Conservation (phyloP, 78 protist species). For the Dictyostelium brefeldianum region DNA sequence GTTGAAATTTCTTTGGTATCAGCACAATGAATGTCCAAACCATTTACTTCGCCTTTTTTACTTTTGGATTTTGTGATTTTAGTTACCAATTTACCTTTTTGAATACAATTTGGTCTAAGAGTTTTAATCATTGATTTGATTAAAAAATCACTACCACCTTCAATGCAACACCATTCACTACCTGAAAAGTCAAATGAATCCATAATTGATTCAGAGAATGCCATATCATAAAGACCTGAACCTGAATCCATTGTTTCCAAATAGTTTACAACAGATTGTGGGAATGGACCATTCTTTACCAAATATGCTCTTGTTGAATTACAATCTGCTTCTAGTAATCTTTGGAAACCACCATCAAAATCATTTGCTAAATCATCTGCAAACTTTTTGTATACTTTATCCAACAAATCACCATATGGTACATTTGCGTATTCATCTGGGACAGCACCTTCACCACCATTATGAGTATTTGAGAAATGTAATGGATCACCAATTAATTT, state of each 20-base stretch:
- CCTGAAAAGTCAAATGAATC: constrained; percentile 23
- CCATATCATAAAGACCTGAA: constrained; percentile 32
- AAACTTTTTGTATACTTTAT: not conserved
- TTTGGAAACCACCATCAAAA: constrained; percentile 41
- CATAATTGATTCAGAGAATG: constrained; percentile 31
- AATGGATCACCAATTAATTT: constrained; percentile 28
- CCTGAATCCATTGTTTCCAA: constrained; percentile 17
- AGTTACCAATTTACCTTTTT: constrained; percentile 1
- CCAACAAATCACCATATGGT: not conserved
- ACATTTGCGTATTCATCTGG: not conserved
- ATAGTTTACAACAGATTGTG: constrained; percentile 5
- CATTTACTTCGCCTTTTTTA: not conserved
- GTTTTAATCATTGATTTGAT: constrained; percentile 1
- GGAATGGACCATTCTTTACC: not conserved
- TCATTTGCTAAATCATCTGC: not conserved
- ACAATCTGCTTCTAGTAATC: not conserved
- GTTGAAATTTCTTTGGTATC: not conserved
- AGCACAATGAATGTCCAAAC: not conserved
- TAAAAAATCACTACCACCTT: constrained; percentile 30
- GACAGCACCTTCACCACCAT: constrained; percentile 51
- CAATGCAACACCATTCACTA: constrained; percentile 1
- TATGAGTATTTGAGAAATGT: constrained; percentile 3
- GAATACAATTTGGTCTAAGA: not conserved
- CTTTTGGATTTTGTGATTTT: not conserved
- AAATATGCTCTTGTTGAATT: constrained; percentile 18